phyloP scores from a whole-genome alignment of 2,329 filamentous ascomycete genomes.

The Colletotrichum sublineola region DNA sequence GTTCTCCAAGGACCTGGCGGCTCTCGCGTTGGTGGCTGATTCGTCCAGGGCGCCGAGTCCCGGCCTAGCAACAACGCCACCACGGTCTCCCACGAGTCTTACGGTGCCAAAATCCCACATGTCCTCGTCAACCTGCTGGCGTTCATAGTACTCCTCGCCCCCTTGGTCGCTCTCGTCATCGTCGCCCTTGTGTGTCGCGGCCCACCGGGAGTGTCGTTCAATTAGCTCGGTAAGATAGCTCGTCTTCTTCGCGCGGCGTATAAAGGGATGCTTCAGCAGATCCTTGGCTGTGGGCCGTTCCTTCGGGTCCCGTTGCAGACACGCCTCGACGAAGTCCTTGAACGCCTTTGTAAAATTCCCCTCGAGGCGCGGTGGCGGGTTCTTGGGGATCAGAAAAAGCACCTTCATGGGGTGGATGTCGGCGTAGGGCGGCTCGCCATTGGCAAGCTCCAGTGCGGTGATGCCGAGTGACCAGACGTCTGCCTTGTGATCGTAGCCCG shows the following conservation, averaged over 20 bases:
- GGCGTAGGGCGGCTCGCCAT: slow-evolving; percentile 93
- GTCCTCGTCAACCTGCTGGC: slow-evolving; percentile 78
- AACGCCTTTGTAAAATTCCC: slow-evolving; percentile 86
- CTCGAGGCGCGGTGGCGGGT: slow-evolving; percentile 84
- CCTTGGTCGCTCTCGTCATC: slow-evolving; percentile 76
- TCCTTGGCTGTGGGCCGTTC: slow-evolving; percentile 90
- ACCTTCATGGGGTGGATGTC: slow-evolving; percentile 99
- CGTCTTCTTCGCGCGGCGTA: slow-evolving; percentile 92
- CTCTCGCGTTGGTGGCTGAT: slow-evolving; percentile 82
- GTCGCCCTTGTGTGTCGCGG: slow-evolving; percentile 80
- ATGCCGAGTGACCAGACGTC: slow-evolving; percentile 98
- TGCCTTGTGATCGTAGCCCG: slow-evolving; percentile 96
- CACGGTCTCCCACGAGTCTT: slow-evolving; percentile 78
- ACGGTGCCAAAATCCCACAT: slow-evolving; percentile 99
- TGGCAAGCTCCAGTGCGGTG: slow-evolving; percentile 90
- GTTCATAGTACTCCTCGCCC: slow-evolving; percentile 66
- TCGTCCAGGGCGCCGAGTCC: slow-evolving; percentile 82
- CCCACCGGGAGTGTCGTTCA: slow-evolving; percentile 89
- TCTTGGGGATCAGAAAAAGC: slow-evolving; percentile 95
- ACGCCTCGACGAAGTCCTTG: slow-evolving; percentile 87
- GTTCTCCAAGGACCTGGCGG: slow-evolving; percentile 64
- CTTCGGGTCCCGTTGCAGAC: slow-evolving; percentile 88
- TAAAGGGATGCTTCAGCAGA: slow-evolving; percentile 89
- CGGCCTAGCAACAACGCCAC: slow-evolving; percentile 66
- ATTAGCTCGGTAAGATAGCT: slow-evolving; percentile 98